Evolutionary conservation across 495 filamentous ascomycete genomes (phyloP).

Genomic region (Echria macrotheca): DNA sequence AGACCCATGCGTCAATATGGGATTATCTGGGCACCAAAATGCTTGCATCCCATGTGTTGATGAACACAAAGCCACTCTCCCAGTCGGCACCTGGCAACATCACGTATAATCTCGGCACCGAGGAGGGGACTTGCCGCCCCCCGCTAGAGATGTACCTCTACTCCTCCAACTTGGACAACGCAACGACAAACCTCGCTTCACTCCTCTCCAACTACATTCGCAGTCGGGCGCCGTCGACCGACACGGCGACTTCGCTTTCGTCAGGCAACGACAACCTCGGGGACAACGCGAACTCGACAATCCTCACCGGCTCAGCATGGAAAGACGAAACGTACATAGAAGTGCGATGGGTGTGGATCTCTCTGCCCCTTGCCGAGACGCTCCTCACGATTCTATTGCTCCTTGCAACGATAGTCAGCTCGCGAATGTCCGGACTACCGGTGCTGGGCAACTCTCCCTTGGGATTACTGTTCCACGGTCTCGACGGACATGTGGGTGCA

Average conservation of each 20-base stretch:
- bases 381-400: slow-evolving; percentile 6
- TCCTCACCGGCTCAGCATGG: slow-evolving; percentile 8
- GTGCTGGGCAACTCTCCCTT: background rate
- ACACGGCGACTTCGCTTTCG: background rate
- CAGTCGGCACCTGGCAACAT: background rate
- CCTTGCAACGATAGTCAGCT: background rate
- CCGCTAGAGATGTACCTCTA: slow-evolving; percentile 2
- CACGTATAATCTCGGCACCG: background rate
- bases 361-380: slow-evolving; percentile 6
- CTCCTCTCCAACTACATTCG: slow-evolving; percentile 2
- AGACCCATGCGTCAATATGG: background rate
- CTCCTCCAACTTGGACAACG: background rate
- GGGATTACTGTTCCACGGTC: slow-evolving; percentile 3
- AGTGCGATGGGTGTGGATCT: slow-evolving; percentile 16
- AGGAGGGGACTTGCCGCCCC: background rate
- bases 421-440: background rate
- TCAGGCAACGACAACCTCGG: background rate
- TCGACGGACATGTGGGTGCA: background rate
- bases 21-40: background rate
- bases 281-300: slow-evolving; percentile 5
- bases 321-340: slow-evolving; percentile 7
- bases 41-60: background rate
- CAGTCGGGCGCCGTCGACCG: background rate
- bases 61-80: slow-evolving; percentile 1
- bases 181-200: slow-evolving; percentile 3